Evolutionary conservation across 805 yeast species (phyloP).

Genomic region (Ogataea nitratoaversa): DNA sequence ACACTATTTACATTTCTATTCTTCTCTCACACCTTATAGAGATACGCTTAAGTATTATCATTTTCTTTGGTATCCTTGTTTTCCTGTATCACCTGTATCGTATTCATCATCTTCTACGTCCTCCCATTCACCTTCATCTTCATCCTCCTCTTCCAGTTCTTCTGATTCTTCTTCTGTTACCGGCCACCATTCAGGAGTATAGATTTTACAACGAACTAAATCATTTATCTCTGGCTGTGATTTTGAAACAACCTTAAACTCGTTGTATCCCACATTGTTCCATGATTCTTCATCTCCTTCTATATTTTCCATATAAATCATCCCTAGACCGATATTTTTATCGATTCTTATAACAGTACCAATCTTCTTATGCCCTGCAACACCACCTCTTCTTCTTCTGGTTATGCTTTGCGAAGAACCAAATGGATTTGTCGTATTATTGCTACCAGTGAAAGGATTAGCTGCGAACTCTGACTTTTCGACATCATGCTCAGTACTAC

Average conservation of each 20-base stretch:
- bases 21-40: too few relatives aligned
- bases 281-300: slow-evolving; percentile 12
- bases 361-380: slow-evolving; percentile 40
- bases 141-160: slow-evolving; percentile 7
- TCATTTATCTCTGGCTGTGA: slow-evolving; percentile 15
- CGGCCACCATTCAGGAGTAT: slow-evolving; percentile 78
- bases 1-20: too few relatives aligned
- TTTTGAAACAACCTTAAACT: slow-evolving; percentile 17
- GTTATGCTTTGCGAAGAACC: slow-evolving; percentile 15
- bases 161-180: slow-evolving; percentile 24
- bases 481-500: background rate
- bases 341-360: slow-evolving; percentile 58
- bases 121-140: slow-evolving; percentile 6
- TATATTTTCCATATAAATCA: slow-evolving; percentile 41
- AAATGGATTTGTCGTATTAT: slow-evolving; percentile 10
- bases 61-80: background rate
- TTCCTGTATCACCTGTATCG: background rate
- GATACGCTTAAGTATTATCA: background rate
- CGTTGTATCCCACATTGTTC: slow-evolving; percentile 17
- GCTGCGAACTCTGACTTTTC: background rate
- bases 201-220: slow-evolving; percentile 45
- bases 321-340: slow-evolving; percentile 64
- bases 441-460: slow-evolving; percentile 12
- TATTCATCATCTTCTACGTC: background rate
- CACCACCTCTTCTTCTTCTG: slow-evolving; percentile 12